Evolutionary conservation across 2,329 filamentous ascomycete genomes (phyloP), one percentile per base, ranked within the genome.

Genomic region (Aureobasidium pullulans): DNA sequence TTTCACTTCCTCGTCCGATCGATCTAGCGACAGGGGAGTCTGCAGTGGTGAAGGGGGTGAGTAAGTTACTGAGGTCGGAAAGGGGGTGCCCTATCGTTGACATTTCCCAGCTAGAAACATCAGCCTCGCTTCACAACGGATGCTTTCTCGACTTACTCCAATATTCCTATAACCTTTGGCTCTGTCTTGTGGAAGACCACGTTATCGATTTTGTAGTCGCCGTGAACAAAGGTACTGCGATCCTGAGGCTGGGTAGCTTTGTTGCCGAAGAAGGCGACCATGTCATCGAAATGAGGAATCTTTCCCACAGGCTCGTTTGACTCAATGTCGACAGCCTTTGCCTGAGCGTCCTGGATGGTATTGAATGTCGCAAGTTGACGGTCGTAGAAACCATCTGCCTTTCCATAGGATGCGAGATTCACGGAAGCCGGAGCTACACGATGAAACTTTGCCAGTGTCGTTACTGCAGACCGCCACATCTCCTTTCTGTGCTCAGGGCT

Each of bases 41-140:
- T 1, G 77, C 75, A 7, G 73, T 76, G 2, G 76, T 67, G 64
- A 71, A 79, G 4, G 78, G 77, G 1, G 67, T 66, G 16, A 86
- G 72, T 16, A 97, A 79, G 74, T 97, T 97, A 72, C 86, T 86
- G 42, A 97, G 78, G 71, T 99, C 94, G 6, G 89, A 93, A 23
- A 97, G 82, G 1, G 94, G 94, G 72, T 99, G 93, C n/a, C 94
- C 94, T 58, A 96, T 86, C 0, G 94, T 97, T 37, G 90, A 91
- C 90, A 99, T 96, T 77, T 97, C 94, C 93, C 93, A 97, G 76
- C 67, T 69, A 39, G 6, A 8, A 16, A 46, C 32, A 39, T 62
- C 32, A 62, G 57, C n/a, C 6, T 15, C 42, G 11, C 19, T 10
- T 7, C 7, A 37, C 5, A 4, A n/a, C 9, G 19, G 4, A 37